Percentiles rank a stretch among this genome's conserved stretches.
These are phyloP conservation scores for Camellia sinensis DNA, from an alignment of 148 eudicot genomes.

Conservation along the genomic window DNA sequence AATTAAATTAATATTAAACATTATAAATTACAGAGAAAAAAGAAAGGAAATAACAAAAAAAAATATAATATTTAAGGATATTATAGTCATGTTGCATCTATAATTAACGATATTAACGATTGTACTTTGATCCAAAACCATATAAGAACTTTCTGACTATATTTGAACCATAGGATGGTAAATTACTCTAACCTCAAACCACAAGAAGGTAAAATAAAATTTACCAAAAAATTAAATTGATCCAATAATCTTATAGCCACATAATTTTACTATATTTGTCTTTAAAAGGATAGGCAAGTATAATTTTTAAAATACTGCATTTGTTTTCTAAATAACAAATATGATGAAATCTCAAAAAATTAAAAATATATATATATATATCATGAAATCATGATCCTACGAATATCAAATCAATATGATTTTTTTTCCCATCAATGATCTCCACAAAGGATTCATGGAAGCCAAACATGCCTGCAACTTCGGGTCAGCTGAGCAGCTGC, in stretches of 20 bases:
- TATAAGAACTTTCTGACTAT: not conserved
- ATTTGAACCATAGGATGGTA: not conserved
- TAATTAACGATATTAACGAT: too few relatives aligned
- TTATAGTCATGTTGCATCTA: too few relatives aligned
- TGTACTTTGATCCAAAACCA: too few relatives aligned
- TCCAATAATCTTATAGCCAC: not conserved
- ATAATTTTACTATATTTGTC: too few relatives aligned
- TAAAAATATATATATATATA: not conserved
- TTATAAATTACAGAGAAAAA: too few relatives aligned
- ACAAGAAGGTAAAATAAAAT: not conserved
- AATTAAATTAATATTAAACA: too few relatives aligned
- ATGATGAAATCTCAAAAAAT: not conserved
- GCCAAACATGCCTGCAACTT: not conserved
- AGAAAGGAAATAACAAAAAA: not conserved
- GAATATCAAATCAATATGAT: not conserved
- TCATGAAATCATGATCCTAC: not conserved
- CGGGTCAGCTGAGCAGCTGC: not conserved
- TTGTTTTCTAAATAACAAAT: not conserved
- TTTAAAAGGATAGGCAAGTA: not conserved
- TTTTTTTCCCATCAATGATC: not conserved
- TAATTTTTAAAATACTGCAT: not conserved
- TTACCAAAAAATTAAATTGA: not conserved
- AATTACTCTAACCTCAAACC: not conserved
- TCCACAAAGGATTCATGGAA: not conserved
- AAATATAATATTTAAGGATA: too few relatives aligned